Percentiles rank a stretch among this genome's conserved stretches.
These are phyloP conservation scores for Nepenthes gracilis DNA, from an alignment of 148 eudicot genomes.

Conservation along the genomic window DNA sequence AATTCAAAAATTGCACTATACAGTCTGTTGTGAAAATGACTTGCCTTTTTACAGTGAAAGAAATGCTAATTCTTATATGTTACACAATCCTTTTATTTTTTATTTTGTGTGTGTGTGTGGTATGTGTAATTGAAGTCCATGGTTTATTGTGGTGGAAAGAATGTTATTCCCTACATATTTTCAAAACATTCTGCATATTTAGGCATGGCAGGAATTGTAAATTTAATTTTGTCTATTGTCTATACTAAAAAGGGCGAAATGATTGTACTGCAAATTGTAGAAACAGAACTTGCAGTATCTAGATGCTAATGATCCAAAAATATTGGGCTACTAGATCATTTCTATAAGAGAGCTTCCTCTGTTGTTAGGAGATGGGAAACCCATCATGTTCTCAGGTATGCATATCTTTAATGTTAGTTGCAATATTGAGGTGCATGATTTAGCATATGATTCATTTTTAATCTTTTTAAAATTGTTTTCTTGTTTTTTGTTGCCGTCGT, in stretches of 20 bases:
- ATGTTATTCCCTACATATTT: no score
- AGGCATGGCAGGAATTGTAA: no score
- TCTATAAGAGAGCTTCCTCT: constrained; percentile 67
- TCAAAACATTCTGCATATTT: no score
- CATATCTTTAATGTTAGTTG: no score
- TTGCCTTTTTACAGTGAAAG: constrained; percentile 69
- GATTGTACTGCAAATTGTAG: constrained; percentile 19
- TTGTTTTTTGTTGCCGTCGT: no score
- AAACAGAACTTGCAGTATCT: constrained; percentile 29
- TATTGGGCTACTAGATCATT: constrained; percentile 33
- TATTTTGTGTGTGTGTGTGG: background rate
- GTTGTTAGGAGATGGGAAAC: constrained; percentile 41
- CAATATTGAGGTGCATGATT: no score
- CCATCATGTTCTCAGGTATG: constrained; percentile 51
- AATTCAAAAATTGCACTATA: constrained; percentile 41
- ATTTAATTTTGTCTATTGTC: no score
- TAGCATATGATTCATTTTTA: no score
- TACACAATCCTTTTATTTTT: constrained; percentile 4
- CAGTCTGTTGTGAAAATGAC: constrained; percentile 63
- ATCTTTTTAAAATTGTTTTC: background rate
- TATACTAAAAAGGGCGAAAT: no score
- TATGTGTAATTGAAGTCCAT: background rate
- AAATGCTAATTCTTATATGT: constrained; percentile 75
- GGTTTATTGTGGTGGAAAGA: no score
- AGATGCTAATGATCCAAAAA: constrained; percentile 30